phyloP scores from a whole-genome alignment of 2,329 filamentous ascomycete genomes.

The Aspergillus sp. region DNA sequence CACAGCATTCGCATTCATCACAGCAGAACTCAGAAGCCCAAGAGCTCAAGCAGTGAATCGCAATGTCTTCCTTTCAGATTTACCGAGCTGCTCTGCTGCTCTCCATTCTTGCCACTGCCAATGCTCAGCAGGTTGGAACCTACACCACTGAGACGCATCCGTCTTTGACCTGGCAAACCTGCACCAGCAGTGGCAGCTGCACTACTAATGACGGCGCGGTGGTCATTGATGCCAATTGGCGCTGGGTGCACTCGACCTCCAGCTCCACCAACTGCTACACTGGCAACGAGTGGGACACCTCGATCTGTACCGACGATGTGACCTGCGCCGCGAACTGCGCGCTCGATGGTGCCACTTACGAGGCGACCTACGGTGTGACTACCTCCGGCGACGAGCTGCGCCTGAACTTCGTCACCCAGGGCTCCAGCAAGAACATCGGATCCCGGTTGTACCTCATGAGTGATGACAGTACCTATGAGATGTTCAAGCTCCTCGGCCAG shows the following conservation, averaged over 20 bases:
- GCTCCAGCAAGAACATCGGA: slow-evolving; percentile 39
- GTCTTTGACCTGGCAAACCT: slow-evolving; percentile 53
- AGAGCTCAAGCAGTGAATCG: neutral
- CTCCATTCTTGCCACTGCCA: slow-evolving; percentile 14
- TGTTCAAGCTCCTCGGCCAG: slow-evolving; percentile 65
- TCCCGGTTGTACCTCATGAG: slow-evolving; percentile 67
- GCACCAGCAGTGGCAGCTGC: slow-evolving; percentile 53
- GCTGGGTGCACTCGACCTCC: slow-evolving; percentile 55
- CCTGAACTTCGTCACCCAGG: slow-evolving; percentile 51
- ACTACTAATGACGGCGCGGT: slow-evolving; percentile 53
- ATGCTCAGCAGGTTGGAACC: slow-evolving; percentile 28
- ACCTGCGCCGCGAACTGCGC: slow-evolving; percentile 59
- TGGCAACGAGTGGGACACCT: slow-evolving; percentile 54
- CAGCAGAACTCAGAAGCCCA: neutral
- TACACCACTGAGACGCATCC: slow-evolving; percentile 45
- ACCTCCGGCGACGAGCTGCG: slow-evolving; percentile 52
- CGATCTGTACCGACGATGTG: slow-evolving; percentile 51
- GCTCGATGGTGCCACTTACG: slow-evolving; percentile 59
- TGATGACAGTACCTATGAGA: slow-evolving; percentile 62
- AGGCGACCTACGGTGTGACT: slow-evolving; percentile 54
- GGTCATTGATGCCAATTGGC: slow-evolving; percentile 60
- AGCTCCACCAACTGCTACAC: slow-evolving; percentile 60
- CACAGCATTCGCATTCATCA: slow-evolving; percentile 5
- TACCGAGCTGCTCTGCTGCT: slow-evolving; percentile 21
- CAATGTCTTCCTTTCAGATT: slow-evolving; percentile 12